Base-by-base conservation (phyloP, 192 early-diverging fungal genomes). In the Linnemannia exigua region DNA sequence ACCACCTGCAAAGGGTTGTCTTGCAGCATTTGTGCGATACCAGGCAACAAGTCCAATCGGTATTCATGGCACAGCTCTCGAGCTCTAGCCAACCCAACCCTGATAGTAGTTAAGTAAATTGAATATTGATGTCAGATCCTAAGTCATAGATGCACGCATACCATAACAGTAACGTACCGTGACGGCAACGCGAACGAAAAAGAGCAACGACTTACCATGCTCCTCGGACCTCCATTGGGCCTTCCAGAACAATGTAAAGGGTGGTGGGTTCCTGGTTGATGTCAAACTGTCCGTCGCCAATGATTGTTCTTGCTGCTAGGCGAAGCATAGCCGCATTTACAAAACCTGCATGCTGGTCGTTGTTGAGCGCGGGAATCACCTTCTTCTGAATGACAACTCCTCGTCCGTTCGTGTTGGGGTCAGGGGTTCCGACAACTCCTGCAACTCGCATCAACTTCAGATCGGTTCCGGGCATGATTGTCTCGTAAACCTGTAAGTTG, bases 311-410 rank as follows among this genome's bases (percentile, higher is more conserved):
- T 6, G 91, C 91, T 7, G 90, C 91, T 48, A 88, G 80, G 8
- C 91, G 85, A 28, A 92, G 50, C 76, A 90, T 89, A 5, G 91
- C 84, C 1, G 91, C 91, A 75, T 92, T 92, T 16, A 92, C 87
- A 75, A 89, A 92, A 15, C 91, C 90, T 14, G 84, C 79, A 61
- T 81, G 82, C 38, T 86, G 88, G 9, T 84, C 78, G 16, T 88
- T 85, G 31, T 85, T 85, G 35, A 85, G 46, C 6, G 82, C 82
- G n/a, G 82, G 82, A 46, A 85, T 85, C 12, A 85, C 82, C 44
- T 85, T 85, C 58, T 85, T 79, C 58, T 85, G 82, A 37, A 79
- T 79, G 35, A 85, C 77, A 28, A 79, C 77, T 25, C 73, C 71
- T 17, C 70, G 75, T 50, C 81, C 77, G 63, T 82, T 82, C 58